Evolutionary conservation across 495 filamentous ascomycete genomes (phyloP).

Genomic region (Bathelium albidoporum): DNA sequence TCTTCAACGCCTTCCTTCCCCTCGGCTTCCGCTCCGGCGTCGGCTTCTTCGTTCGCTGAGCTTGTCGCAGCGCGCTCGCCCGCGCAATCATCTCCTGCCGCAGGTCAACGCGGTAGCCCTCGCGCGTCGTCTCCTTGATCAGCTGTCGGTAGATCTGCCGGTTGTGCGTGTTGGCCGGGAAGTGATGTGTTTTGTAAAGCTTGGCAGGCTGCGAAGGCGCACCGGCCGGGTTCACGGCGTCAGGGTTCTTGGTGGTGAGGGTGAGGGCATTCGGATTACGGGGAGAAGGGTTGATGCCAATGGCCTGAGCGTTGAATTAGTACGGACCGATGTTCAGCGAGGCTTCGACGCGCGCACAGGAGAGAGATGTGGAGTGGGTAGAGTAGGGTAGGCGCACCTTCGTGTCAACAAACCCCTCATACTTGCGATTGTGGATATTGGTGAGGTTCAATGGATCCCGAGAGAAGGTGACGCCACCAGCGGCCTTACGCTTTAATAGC

Average conservation of each 20-base stretch:
- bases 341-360: too few relatives aligned
- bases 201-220: neutral
- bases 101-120: slow-evolving; percentile 66
- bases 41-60: slow-evolving; percentile 70
- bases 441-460: slow-evolving; percentile 82
- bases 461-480: slow-evolving; percentile 76
- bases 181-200: slow-evolving; percentile 45
- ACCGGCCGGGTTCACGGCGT: slow-evolving; percentile 58
- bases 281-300: slow-evolving; percentile 58
- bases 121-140: slow-evolving; percentile 68
- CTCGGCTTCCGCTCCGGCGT: slow-evolving; percentile 60
- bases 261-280: slow-evolving; percentile 54
- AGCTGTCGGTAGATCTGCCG: slow-evolving; percentile 78
- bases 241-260: slow-evolving; percentile 72
- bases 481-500: slow-evolving; percentile 76
- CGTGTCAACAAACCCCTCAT: slow-evolving; percentile 82
- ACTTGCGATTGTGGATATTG: slow-evolving; percentile 87
- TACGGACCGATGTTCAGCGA: too few relatives aligned
- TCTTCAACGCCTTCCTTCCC: slow-evolving; percentile 64
- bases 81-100: slow-evolving; percentile 78
- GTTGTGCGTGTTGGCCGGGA: slow-evolving; percentile 46
- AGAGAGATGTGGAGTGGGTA: neutral
- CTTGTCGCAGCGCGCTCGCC: slow-evolving; percentile 72
- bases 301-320: too few relatives aligned
- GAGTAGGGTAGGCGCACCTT: slow-evolving; percentile 50